Conservation (phyloP, 2,329 filamentous ascomycete species). For the Neofusicoccum cordaticola region DNA sequence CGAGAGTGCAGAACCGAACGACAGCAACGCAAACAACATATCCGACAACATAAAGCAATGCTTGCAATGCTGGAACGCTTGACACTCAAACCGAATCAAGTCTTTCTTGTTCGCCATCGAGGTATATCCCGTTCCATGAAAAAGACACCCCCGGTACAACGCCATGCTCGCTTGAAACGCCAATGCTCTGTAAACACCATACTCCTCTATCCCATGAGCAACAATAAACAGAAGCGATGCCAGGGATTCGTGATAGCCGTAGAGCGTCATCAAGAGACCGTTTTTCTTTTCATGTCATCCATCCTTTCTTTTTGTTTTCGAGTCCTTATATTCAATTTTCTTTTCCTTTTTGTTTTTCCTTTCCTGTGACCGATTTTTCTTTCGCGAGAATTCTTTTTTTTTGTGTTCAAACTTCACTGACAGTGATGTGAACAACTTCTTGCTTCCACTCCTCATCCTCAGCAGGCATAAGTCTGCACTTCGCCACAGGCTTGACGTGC, state of each 20-base stretch:
- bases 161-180: background rate
- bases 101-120: background rate
- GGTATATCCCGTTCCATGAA: background rate
- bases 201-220: background rate
- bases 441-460: slow-evolving; percentile 19
- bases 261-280: background rate
- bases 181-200: background rate
- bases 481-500: slow-evolving; percentile 33
- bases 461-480: slow-evolving; percentile 27
- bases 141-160: background rate
- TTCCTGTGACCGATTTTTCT: background rate
- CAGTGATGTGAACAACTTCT: slow-evolving; percentile 22
- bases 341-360: background rate
- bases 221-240: background rate
- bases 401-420: slow-evolving; percentile 13
- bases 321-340: background rate
- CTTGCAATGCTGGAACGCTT: background rate
- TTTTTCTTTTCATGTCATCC: background rate
- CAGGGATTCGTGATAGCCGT: background rate
- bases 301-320: background rate
- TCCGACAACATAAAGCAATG: background rate
- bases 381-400: background rate
- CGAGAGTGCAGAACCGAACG: background rate
- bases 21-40: background rate
- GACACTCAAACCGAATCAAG: background rate